Conservation (phyloP, 257 asterid genomes). For the Fraxinus pennsylvanica region DNA sequence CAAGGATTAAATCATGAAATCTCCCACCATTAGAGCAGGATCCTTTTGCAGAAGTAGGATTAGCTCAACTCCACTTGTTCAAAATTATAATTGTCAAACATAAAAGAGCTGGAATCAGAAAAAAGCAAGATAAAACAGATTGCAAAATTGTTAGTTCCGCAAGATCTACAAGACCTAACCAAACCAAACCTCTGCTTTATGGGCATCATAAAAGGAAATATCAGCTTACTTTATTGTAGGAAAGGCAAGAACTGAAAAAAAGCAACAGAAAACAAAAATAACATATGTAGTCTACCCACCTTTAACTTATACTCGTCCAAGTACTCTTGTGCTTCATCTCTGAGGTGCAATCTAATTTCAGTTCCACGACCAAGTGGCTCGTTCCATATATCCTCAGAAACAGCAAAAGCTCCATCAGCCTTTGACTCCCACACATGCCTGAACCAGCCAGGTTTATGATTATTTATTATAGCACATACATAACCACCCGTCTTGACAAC, state of each 20-base stretch:
- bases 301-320: conserved; percentile 74
- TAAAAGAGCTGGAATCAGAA: background rate
- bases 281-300: conserved; percentile 42
- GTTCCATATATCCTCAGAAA: conserved; percentile 83
- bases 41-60: background rate
- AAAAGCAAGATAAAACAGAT: background rate
- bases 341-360: conserved; percentile 82
- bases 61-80: background rate
- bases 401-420: conserved; percentile 95
- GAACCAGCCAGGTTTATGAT: conserved; percentile 23
- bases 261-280: background rate
- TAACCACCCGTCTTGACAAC: background rate
- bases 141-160: background rate
- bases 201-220: background rate
- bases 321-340: conserved; percentile 93
- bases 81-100: background rate
- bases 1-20: background rate
- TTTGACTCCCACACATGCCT: conserved; percentile 95
- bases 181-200: background rate
- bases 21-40: background rate
- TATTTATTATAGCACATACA: conserved; percentile 3
- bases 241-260: background rate
- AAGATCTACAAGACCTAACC: background rate
- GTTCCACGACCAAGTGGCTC: conserved; percentile 98
- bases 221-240: conserved; percentile 29